Evolutionary conservation across 2,329 filamentous ascomycete genomes (phyloP).

Genomic region (Exutisphaerella laricina): DNA sequence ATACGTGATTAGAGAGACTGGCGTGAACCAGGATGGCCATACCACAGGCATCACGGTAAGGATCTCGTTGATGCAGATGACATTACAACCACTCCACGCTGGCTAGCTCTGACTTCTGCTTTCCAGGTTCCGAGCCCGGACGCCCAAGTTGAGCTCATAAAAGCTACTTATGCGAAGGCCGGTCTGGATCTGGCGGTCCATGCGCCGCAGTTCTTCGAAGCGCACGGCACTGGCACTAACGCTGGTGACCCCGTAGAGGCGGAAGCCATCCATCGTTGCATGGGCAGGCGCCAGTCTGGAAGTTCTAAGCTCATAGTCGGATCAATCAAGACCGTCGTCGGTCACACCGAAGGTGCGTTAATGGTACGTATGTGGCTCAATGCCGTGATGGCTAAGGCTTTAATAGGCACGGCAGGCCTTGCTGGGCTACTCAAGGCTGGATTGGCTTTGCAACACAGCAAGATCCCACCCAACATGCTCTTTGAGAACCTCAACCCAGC

Average conservation of each 20-base stretch:
- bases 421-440: conserved; percentile 19
- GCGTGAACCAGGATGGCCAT: conserved; percentile 37
- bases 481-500: conserved; percentile 21
- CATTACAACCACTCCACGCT: no score
- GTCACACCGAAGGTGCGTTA: conserved; percentile 16
- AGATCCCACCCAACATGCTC: conserved; percentile 21
- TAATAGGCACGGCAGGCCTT: conserved; percentile 17
- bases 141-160: conserved; percentile 37
- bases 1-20: conserved; percentile 35
- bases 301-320: conserved; percentile 14
- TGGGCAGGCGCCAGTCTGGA: background rate
- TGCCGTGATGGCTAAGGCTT: no score
- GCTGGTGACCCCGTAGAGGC: conserved; percentile 21
- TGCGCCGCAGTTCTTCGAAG: conserved; percentile 5
- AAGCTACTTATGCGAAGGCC: conserved; percentile 48
- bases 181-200: conserved; percentile 38
- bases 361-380: no score
- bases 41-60: conserved; percentile 36
- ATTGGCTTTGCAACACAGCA: conserved; percentile 18
- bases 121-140: conserved; percentile 32
- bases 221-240: conserved; percentile 7
- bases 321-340: conserved; percentile 20
- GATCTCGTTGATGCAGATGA: no score
- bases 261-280: conserved; percentile 13
- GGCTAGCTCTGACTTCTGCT: no score